These are phyloP conservation scores for Ustilago cynodontis DNA, from an alignment of 1,284 basidiomycete species.

Conservation along the genomic window DNA sequence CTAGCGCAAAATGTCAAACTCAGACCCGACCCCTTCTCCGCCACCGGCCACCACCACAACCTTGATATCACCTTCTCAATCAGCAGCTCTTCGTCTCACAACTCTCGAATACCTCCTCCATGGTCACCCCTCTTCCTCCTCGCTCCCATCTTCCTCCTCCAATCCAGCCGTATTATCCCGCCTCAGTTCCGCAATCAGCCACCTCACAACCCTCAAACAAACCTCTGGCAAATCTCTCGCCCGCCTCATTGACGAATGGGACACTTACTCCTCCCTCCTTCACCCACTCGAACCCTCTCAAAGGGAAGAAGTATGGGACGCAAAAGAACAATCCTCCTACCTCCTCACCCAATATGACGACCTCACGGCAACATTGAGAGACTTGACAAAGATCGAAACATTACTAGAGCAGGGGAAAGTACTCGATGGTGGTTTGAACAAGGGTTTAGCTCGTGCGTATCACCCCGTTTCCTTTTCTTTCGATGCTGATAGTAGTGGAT, in stretches of 20 bases:
- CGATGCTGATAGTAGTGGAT: not conserved
- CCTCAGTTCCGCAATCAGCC: not conserved
- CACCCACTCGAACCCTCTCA: not conserved
- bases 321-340: constrained; percentile 10
- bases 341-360: constrained; percentile 12
- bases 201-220: not conserved
- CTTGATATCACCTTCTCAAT: constrained; percentile 2
- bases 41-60: not conserved
- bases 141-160: not conserved
- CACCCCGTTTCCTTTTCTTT: not conserved
- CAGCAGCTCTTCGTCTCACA: not conserved
- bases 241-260: constrained; percentile 14
- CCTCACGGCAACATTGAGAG: not conserved
- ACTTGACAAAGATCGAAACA: not conserved
- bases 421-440: not conserved
- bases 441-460: constrained; percentile 1
- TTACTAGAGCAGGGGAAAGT: constrained; percentile 7
- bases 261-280: constrained; percentile 8
- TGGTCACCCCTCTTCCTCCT: constrained; percentile 5
- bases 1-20: not conserved
- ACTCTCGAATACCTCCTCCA: constrained; percentile 8
- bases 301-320: constrained; percentile 9
- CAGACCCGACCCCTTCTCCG: not conserved
- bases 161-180: not conserved
- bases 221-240: constrained; percentile 5